Evolutionary conservation across 306 rosid species (phyloP).

Genomic region (Echinosophora koreensis): DNA sequence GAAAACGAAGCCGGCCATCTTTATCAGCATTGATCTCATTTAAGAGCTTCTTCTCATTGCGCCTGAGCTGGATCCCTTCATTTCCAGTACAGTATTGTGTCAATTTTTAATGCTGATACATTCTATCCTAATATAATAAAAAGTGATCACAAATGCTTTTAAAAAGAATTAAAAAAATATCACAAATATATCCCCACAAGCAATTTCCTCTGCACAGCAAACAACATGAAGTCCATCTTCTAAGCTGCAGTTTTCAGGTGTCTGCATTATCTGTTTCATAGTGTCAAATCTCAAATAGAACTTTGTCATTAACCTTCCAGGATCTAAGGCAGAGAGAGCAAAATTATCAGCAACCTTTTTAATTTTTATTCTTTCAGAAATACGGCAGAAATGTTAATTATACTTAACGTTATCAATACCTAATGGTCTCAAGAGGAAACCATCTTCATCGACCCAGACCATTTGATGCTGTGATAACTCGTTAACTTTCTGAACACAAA

Average conservation of each 20-base stretch:
- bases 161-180: background rate
- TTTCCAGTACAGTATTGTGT: constrained; percentile 41
- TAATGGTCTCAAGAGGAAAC: constrained; percentile 91
- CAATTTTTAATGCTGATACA: constrained; percentile 40
- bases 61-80: constrained; percentile 98
- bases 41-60: constrained; percentile 90
- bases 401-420: constrained; percentile 57
- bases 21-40: constrained; percentile 89
- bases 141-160: constrained; percentile 4
- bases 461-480: constrained; percentile 81
- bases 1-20: constrained; percentile 91
- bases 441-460: constrained; percentile 96
- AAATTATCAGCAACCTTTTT: constrained; percentile 41
- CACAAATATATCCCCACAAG: constrained; percentile 67
- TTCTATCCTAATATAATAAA: constrained; percentile 38
- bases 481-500: constrained; percentile 82
- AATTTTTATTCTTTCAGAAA: constrained; percentile 35
- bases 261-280: constrained; percentile 91
- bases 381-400: constrained; percentile 25
- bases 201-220: constrained; percentile 86
- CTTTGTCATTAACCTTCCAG: constrained; percentile 95
- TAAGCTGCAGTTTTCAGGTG: constrained; percentile 75
- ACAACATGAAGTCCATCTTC: constrained; percentile 85
- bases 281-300: constrained; percentile 93
- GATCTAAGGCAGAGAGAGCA: constrained; percentile 63